These are phyloP conservation scores for Silene uniflora DNA, from an alignment of 148 eudicot species.

Conservation along the genomic window DNA sequence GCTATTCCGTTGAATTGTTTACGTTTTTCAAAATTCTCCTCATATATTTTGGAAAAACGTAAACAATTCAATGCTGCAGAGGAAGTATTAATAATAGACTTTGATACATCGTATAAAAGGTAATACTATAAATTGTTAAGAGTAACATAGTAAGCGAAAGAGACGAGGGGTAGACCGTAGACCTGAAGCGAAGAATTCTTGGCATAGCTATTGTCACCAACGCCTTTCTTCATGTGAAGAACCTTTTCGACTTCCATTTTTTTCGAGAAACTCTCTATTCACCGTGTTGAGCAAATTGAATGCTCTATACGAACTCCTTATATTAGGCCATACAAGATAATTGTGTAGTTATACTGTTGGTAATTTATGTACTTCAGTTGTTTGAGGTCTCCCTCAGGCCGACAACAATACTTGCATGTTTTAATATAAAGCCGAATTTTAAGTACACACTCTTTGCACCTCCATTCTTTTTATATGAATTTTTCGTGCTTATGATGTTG, in stretches of 20 bases:
- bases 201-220: slow-evolving; percentile 25
- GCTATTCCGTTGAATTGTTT: no score
- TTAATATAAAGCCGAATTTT: not conserved
- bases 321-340: not conserved
- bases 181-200: slow-evolving; percentile 28
- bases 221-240: slow-evolving; percentile 27
- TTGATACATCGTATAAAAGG: no score
- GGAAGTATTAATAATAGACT: no score
- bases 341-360: not conserved
- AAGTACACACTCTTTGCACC: not conserved
- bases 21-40: no score
- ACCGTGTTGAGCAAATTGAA: not conserved
- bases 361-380: not conserved
- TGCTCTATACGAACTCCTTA: not conserved
- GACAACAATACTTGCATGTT: not conserved
- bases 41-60: no score
- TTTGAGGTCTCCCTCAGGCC: not conserved
- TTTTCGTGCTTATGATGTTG: no score
- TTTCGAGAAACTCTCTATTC: not conserved
- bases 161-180: not conserved
- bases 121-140: no score
- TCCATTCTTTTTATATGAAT: not conserved
- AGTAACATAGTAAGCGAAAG: not conserved
- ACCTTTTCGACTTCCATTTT: slow-evolving; percentile 24
- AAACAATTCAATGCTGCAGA: no score